Base-by-base conservation (phyloP, 768 basidiomycete genomes). In the Trichaptum fuscoviolaceum region DNA sequence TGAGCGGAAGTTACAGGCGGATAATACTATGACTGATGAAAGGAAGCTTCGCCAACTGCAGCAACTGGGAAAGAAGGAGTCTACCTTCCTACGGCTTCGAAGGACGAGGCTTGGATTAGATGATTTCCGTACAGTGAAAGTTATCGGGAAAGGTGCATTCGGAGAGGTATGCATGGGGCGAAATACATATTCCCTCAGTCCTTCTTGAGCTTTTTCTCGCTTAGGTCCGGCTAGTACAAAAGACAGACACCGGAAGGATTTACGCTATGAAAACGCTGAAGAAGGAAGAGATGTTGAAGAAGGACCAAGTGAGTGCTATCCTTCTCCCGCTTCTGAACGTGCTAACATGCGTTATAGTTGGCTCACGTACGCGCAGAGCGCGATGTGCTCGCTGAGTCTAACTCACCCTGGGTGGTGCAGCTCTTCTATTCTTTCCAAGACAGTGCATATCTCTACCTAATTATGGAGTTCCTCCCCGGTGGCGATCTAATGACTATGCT, bases 401-500 rank as follows among this genome's bases (percentile, higher is more conserved):
- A 96, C 75, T 96, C 95, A 61, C 84, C 86, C 57, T 98, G 96
- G 96, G 96, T 98, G 57, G 96, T 99, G 7, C 94, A 97, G 73
- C 84, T 99, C 24, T 98, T 85, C 78, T 98, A 96, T 78, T 97
- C 95, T n/a, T 99, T 99, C 82, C 97, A 99, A 75, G 97, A 99
- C 75, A 80, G 91, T 1, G 81, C 89, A 64, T 94, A 91, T 71
- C 85, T 99, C 26, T 99, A 99, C 79, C 83, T 99, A 65, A 92
- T 99, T 81, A 99, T 99, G 97, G 97, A 99, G 79, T 99, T 96
- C 77, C 83, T 99, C 60, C 96, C 96, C 65, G 97, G 97, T 60
- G 97, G 97, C 35, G 97, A 99, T 75, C 82, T 99, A 68, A 98
- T 99, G 97, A 97, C 96, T 4, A 99, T 99, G 96, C 83, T 98